phyloP scores from a whole-genome alignment of 208 protist genomes.

The Leishmania braziliensis region DNA sequence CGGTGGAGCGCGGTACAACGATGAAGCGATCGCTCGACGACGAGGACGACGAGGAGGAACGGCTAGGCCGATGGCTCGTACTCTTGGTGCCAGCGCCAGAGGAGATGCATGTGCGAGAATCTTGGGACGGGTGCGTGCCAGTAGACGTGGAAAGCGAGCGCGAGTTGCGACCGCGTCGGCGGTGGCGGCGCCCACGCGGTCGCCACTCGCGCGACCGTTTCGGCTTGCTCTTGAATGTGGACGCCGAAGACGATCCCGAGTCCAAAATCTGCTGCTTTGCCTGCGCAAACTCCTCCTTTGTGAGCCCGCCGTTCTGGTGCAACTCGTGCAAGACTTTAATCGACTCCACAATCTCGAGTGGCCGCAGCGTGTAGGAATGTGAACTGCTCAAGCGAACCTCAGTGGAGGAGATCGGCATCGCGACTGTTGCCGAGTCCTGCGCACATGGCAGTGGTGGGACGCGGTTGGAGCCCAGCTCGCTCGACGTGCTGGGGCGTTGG shows the following conservation, averaged over 20 bases:
- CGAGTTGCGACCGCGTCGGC: constrained; percentile 2
- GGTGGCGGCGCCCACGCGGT: not conserved
- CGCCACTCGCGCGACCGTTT: not conserved
- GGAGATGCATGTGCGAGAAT: not conserved
- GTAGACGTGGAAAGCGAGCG: not conserved
- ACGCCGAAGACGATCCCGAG: constrained; percentile 18
- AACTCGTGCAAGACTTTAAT: constrained; percentile 75
- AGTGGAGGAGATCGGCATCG: not conserved
- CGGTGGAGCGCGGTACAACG: constrained; percentile 61
- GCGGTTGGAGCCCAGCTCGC: not conserved
- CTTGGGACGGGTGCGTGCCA: not conserved
- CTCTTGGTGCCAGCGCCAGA: constrained; percentile 6
- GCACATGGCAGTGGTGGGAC: not conserved
- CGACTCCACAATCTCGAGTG: constrained; percentile 62
- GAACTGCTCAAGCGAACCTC: constrained; percentile 17
- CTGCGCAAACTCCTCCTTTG: constrained; percentile 68
- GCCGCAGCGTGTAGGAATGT: constrained; percentile 22
- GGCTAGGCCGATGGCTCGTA: constrained; percentile 16
- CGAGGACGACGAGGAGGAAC: constrained; percentile 29
- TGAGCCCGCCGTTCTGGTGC: constrained; percentile 68
- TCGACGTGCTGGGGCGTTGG: not conserved
- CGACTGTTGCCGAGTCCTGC: constrained; percentile 4
- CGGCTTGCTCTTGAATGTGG: constrained; percentile 12
- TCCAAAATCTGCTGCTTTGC: constrained; percentile 79
- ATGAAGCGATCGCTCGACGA: constrained; percentile 56